Conservation (phyloP, 495 filamentous ascomycete species). For the Aspergillus coremiiformis region DNA sequence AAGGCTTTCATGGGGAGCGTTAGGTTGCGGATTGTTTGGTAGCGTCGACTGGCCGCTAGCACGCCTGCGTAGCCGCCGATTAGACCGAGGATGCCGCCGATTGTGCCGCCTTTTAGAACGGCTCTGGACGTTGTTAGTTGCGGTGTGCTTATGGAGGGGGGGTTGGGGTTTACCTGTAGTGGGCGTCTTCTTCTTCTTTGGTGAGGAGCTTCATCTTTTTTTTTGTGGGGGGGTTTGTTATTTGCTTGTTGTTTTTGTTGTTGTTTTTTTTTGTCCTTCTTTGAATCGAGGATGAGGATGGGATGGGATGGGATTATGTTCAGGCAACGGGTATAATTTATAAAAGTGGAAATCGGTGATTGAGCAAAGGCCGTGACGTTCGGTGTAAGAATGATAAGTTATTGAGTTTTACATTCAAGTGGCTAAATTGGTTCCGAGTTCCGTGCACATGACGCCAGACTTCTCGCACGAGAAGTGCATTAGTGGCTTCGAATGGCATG, state of each 20-base stretch:
- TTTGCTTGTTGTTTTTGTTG: no score
- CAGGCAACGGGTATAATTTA: no score
- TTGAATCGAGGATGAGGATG: no score
- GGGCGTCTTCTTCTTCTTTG: slow-evolving; percentile 76
- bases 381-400: no score
- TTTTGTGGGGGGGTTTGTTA: no score
- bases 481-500: background rate
- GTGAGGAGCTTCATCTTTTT: slow-evolving; percentile 82
- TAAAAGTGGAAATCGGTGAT: background rate
- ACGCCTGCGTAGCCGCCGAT: slow-evolving; percentile 58
- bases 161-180: slow-evolving; percentile 45
- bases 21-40: slow-evolving; percentile 65
- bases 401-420: no score
- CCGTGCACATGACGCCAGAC: background rate
- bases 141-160: background rate
- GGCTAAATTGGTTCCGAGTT: background rate
- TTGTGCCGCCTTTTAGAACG: slow-evolving; percentile 69
- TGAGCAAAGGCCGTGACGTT: background rate
- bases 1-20: slow-evolving; percentile 87
- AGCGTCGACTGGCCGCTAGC: slow-evolving; percentile 52
- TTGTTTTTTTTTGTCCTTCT: no score
- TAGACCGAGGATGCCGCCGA: slow-evolving; percentile 62
- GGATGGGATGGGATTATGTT: no score
- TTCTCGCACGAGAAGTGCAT: background rate
- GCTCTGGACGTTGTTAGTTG: slow-evolving; percentile 37